Base-by-base conservation (phyloP, 495 filamentous ascomycete genomes). In the Hamigera avellanea region DNA sequence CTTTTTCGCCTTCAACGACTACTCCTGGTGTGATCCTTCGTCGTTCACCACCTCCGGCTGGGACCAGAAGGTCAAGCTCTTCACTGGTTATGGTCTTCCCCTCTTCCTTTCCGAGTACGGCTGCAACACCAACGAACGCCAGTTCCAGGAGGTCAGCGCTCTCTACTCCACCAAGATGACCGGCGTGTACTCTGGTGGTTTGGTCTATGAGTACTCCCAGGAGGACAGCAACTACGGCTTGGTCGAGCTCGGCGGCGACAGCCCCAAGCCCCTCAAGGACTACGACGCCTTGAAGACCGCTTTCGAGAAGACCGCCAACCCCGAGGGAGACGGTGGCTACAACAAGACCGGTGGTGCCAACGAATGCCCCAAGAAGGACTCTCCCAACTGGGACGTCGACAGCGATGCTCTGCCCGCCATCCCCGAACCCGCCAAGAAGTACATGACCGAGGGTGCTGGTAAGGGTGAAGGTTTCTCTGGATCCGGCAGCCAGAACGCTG, bases 1-100 rank as follows among this genome's bases (percentile, higher is more conserved):
- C 57, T 96, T 95, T 68, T 95, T 93, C 59, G 88, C 86, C 33
- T 93, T 95, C 67, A 95, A 96, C 62, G 91, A 95, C 62, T 95
- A 95, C 66, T 95, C 87, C 32, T 96, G 89, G 89, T 96, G 89
- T 52, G 81, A 86, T 47, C 74, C 73, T 34, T 84, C 86, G 14
- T 75, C 81, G 36, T 94, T 83, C 64, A 51, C 52, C 16, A 69
- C 56, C 33, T 84, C 88, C 35, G 86, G 85, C 44, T 96, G 87
- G 87, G 70, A 84, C 53, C 64, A 83, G 57, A 95, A 95, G 75
- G 91, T 95, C 35, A 72, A 83, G 66, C 84, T 79, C 59, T 95
- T 89, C 69, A 79, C 75, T 41, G 78, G 81, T 49, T 96, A 95
- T 54, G 86, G 87, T 43, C 64, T 95, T 32, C 91, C 89, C 14